Percentiles rank a stretch among this genome's conserved stretches.
Evolutionary conservation across 768 basidiomycete species (phyloP).

Genomic region (Kwoniella mangroviensis): DNA sequence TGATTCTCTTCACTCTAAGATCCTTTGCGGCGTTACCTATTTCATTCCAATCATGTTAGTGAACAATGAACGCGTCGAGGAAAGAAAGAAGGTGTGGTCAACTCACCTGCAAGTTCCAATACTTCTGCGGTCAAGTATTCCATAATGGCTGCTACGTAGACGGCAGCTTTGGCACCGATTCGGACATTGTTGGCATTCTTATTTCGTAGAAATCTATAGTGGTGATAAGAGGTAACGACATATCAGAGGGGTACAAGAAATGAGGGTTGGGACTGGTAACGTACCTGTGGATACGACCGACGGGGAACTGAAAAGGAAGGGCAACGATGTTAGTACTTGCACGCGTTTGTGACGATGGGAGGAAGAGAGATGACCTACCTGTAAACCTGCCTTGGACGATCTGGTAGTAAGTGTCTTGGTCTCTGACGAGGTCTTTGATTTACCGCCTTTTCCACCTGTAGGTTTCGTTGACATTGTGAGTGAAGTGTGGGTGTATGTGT

Average conservation of each 20-base stretch:
- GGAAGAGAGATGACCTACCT: slow-evolving; percentile 63
- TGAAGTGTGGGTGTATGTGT: neutral
- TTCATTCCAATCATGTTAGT: neutral
- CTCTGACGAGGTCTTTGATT: slow-evolving; percentile 58
- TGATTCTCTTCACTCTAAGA: slow-evolving; percentile 95
- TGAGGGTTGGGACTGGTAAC: slow-evolving; percentile 10
- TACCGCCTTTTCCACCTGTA: slow-evolving; percentile 58
- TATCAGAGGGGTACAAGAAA: neutral
- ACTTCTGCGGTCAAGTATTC: slow-evolving; percentile 98
- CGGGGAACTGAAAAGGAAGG: slow-evolving; percentile 72
- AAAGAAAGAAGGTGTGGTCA: neutral
- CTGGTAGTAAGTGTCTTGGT: slow-evolving; percentile 59
- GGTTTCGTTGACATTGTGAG: slow-evolving; percentile 48
- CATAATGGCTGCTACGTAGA: slow-evolving; percentile 92
- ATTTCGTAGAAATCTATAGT: slow-evolving; percentile 68
- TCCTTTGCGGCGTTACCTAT: slow-evolving; percentile 96
- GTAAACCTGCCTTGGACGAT: slow-evolving; percentile 84
- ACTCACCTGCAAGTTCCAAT: slow-evolving; percentile 87
- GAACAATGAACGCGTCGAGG: slow-evolving; percentile 3
- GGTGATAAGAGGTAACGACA: neutral
- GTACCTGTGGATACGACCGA: slow-evolving; percentile 96
- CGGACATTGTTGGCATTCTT: slow-evolving; percentile 91
- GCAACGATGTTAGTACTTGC: slow-evolving; percentile 1
- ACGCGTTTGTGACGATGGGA: slow-evolving; percentile 1
- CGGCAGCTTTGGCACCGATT: slow-evolving; percentile 96